phyloP scores from a whole-genome alignment of 2,329 filamentous ascomycete species.

The Sarocladium kiliense region DNA sequence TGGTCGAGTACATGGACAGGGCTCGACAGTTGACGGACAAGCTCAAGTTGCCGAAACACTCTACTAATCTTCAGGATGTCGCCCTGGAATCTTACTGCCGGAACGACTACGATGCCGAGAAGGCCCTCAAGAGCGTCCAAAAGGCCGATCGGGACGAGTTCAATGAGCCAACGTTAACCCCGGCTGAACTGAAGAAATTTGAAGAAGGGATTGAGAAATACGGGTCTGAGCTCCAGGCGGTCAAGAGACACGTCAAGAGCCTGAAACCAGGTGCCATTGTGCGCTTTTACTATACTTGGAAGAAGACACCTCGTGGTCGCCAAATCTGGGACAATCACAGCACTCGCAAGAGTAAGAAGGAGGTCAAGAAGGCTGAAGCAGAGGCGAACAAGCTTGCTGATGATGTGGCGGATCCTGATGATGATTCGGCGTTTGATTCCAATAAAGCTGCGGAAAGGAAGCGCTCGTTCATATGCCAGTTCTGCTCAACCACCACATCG shows the following conservation, averaged over 20 bases:
- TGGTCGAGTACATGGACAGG: slow-evolving; percentile 70
- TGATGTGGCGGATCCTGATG: slow-evolving; percentile 85
- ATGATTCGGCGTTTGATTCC: slow-evolving; percentile 93
- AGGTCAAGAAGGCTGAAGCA: slow-evolving; percentile 68
- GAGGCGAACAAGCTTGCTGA: slow-evolving; percentile 74
- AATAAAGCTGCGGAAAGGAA: slow-evolving; percentile 77
- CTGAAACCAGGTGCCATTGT: slow-evolving; percentile 76
- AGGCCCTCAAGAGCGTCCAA: slow-evolving; percentile 65
- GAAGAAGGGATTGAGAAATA: slow-evolving; percentile 87
- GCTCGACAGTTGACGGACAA: slow-evolving; percentile 59
- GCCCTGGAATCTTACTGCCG: slow-evolving; percentile 70
- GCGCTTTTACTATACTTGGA: slow-evolving; percentile 96
- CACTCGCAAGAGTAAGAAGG: slow-evolving; percentile 85
- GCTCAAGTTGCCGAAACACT: slow-evolving; percentile 67
- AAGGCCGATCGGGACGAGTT: slow-evolving; percentile 66
- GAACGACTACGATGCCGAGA: slow-evolving; percentile 64
- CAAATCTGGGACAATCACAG: slow-evolving; percentile 88
- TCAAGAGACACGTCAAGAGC: slow-evolving; percentile 81
- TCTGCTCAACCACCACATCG: slow-evolving; percentile 74
- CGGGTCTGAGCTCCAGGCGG: slow-evolving; percentile 80
- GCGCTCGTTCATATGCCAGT: slow-evolving; percentile 87
- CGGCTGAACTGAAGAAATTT: slow-evolving; percentile 80
- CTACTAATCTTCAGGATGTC: slow-evolving; percentile 84
- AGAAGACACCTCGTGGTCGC: slow-evolving; percentile 80
- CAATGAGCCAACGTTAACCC: slow-evolving; percentile 76